phyloP scores from a whole-genome alignment of 306 rosid genomes.

The Albizia julibrissin region DNA sequence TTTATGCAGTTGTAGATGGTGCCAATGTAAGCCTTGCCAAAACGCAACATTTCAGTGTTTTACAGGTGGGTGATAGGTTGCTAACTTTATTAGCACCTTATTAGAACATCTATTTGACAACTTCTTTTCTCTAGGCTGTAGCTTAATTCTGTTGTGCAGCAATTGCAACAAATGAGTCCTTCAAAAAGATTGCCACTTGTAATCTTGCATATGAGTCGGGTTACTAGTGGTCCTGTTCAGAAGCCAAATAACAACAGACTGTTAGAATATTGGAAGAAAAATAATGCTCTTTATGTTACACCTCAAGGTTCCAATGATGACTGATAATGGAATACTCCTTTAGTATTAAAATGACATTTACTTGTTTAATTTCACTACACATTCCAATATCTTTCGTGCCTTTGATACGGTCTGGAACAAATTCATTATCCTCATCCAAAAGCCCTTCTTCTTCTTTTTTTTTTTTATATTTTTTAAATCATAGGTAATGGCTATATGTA shows the following conservation, averaged over 20 bases:
- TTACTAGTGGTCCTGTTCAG: slow-evolving; percentile 71
- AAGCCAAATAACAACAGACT: slow-evolving; percentile 62
- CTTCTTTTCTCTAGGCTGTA: slow-evolving; percentile 50
- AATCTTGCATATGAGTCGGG: slow-evolving; percentile 76
- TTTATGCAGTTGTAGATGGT: slow-evolving; percentile 89
- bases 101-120: slow-evolving; percentile 30
- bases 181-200: slow-evolving; percentile 79
- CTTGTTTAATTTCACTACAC: slow-evolving; percentile 2
- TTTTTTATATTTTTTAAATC: no score
- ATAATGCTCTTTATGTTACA: slow-evolving; percentile 73
- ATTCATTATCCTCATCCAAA: neutral
- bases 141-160: slow-evolving; percentile 64
- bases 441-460: no score
- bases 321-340: slow-evolving; percentile 53
- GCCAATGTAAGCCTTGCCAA: slow-evolving; percentile 74
- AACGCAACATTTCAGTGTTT: slow-evolving; percentile 56
- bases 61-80: slow-evolving; percentile 51
- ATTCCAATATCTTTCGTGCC: neutral
- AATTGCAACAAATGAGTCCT: slow-evolving; percentile 67
- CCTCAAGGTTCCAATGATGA: slow-evolving; percentile 89
- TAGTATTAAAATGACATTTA: slow-evolving; percentile 22
- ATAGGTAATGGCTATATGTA: no score
- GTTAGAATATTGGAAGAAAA: slow-evolving; percentile 67
- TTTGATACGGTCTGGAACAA: neutral
- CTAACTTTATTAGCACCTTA: slow-evolving; percentile 24